Conservation (phyloP, 257 asterid genomes). For the Phtheirospermum japonicum region DNA sequence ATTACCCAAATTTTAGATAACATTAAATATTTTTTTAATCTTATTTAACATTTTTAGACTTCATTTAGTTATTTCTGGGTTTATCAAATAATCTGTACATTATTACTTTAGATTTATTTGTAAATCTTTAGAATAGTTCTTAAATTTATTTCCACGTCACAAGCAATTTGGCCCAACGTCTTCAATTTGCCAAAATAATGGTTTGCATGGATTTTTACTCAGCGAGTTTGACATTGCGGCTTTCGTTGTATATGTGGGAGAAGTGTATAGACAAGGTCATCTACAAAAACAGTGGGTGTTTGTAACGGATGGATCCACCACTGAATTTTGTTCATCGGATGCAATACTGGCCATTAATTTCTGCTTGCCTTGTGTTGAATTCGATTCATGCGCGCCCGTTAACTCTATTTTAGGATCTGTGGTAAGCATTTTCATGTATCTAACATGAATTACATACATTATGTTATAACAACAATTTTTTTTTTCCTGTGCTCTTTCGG, state of each 20-base stretch:
- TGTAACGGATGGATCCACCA: constrained; percentile 67
- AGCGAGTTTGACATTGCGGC: constrained; percentile 96
- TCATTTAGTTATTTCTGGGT: too few relatives aligned
- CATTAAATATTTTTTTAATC: too few relatives aligned
- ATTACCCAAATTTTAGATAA: constrained; percentile 6
- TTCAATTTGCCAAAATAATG: constrained; percentile 6
- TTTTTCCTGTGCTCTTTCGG: neutral
- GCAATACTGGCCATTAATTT: constrained; percentile 75
- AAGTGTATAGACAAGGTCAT: constrained; percentile 54
- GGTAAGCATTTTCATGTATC: constrained; percentile 40
- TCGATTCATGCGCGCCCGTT: constrained; percentile 51
- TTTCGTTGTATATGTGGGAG: constrained; percentile 73
- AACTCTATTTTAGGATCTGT: constrained; percentile 65
- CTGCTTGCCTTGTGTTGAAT: constrained; percentile 46
- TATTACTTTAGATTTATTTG: too few relatives aligned
- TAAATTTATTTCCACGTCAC: too few relatives aligned
- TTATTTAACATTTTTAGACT: too few relatives aligned
- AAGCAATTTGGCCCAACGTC: too few relatives aligned
- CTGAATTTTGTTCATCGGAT: constrained; percentile 37
- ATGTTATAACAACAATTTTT: neutral
- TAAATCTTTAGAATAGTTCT: too few relatives aligned
- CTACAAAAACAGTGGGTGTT: constrained; percentile 91
- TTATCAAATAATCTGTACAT: too few relatives aligned
- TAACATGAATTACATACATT: neutral
- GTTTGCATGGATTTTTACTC: constrained; percentile 32